These are phyloP conservation scores for Rhynchospora pubera DNA, from an alignment of 176 grass and related monocot species.

Conservation along the genomic window DNA sequence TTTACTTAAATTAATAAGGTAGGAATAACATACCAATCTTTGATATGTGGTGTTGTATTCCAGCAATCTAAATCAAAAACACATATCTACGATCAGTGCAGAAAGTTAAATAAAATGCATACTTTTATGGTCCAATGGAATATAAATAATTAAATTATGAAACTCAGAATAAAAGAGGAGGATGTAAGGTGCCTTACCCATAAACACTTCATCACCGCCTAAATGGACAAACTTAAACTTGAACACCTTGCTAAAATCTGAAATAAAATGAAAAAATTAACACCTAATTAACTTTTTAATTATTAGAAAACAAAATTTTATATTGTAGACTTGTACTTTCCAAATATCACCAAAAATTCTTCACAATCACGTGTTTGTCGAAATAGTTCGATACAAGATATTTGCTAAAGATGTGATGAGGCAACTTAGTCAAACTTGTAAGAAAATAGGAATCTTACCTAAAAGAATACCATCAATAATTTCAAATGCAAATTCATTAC, in stretches of 20 bases:
- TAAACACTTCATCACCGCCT: slow-evolving; percentile 88
- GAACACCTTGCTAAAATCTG: slow-evolving; percentile 96
- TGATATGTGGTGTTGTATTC: slow-evolving; percentile 53
- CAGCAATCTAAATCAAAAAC: slow-evolving; percentile 56
- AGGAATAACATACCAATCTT: slow-evolving; percentile 46
- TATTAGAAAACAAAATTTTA: neutral
- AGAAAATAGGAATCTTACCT: slow-evolving; percentile 33
- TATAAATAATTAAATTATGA: neutral
- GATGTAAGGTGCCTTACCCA: slow-evolving; percentile 49
- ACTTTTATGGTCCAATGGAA: slow-evolving; percentile 10
- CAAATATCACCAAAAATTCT: neutral
- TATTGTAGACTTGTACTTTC: neutral
- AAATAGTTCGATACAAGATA: neutral
- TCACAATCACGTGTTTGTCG: neutral
- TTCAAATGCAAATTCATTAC: slow-evolving; percentile 71
- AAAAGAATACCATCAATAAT: slow-evolving; percentile 93
- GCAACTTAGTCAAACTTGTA: slow-evolving; percentile 11
- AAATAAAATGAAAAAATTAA: slow-evolving; percentile 24
- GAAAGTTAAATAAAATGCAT: slow-evolving; percentile 7
- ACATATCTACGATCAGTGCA: slow-evolving; percentile 6
- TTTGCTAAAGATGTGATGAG: slow-evolving; percentile 22
- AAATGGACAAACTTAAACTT: slow-evolving; percentile 93
- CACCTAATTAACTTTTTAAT: neutral
- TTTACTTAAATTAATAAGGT: slow-evolving; percentile 3
- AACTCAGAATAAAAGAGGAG: neutral